Base-by-base conservation (phyloP, 257 asterid genomes). In the Echites panduratus region DNA sequence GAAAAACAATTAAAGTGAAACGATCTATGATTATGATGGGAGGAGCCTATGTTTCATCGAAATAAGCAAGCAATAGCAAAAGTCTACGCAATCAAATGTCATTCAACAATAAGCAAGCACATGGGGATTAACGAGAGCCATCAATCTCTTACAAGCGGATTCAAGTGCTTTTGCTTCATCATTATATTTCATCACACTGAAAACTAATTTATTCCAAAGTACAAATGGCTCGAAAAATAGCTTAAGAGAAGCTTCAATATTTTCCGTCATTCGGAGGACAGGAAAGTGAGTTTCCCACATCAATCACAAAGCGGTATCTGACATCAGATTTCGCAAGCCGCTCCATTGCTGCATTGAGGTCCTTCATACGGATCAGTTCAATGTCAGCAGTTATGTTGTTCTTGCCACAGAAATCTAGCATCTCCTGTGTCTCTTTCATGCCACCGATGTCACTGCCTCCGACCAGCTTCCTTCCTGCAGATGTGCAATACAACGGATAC, bases 381-480 rank as follows among this genome's bases (percentile, higher is more conserved):
- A 89, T 73, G 29, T 87, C 93, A 43, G 89, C 77, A 35, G 81
- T 70, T 66, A 87, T 85, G 73, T 83, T 84, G 68, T 89, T 89
- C 78, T 85, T 74, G 62, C 82, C 89, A 22, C 91, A 86, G 52
- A 87, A 89, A 57, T 87, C 87, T 13, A 89, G 72, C 96, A 89
- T 87, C 78, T 89, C 96, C 45, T 87, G 96, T 0, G 88, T 85
- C 85, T 87, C 90, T 75, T 89, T 87, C 74, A 84, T 76, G 64
- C 96, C 89, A 32, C 96, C 93, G 0, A 83, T 76, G 57, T 75
- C 87, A 64, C 96, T 86, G 48, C 89, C 93, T 5, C 88, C 89
- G 8, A 87, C 83, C 9, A 87, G 83, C 80, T 85, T 89, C 81
- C 90, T 72, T 27, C 92, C 89, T 87, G 76, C 24, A 45, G 17